Evolutionary conservation across 371 early-diverging fungal genomes (phyloP), one percentile per base, ranked within the genome.

Genomic region (Gilbertella persicaria): DNA sequence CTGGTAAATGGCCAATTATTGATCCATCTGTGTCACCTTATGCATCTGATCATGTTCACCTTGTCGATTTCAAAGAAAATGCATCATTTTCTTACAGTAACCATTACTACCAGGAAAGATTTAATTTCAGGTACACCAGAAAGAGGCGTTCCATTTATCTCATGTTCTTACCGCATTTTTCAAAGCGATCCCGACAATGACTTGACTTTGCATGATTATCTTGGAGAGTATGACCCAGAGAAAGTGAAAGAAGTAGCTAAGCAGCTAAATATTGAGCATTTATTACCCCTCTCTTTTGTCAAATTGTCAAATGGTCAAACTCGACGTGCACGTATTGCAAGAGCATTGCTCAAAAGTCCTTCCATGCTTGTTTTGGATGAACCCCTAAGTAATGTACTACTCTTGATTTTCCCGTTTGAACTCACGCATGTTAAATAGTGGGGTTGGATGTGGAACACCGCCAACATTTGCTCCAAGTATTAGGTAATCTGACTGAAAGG

Each of bases 281-380:
- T 79, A 19, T 29, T 82, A 25, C 55, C 52, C 0, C 41, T 82
- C 2, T 74, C 77, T 1, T 75, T 84, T 62, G 62, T 82, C 33
- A 82, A 82, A 38, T 50, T 84, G 12, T 79, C 80, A 2, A 84
- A 82, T 53, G 85, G 85, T 6, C 85, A 85, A 50, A 72, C 78
- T 4, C 53, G 83, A 46, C 71, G 85, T 29, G 75, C 77, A n/a
- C 60, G 83, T 12, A 68, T 85, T 39, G 79, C 79, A 0, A 64
- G 69, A 21, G 68, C 78, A 23, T 47, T 85, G 16, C 45, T 80
- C 20, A 66, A 46, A 8, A 47, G 65, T 2, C 74, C 77, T 1
- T 39, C 55, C 1, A 64, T 75, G 64, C 50, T 82, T 28, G 67
- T 85, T 25, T 51, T 81, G 12, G 83, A 85, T 58, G 83, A 82